Conservation (phyloP, 1,284 basidiomycete genomes). For the Moesziomyces globuligerus region DNA sequence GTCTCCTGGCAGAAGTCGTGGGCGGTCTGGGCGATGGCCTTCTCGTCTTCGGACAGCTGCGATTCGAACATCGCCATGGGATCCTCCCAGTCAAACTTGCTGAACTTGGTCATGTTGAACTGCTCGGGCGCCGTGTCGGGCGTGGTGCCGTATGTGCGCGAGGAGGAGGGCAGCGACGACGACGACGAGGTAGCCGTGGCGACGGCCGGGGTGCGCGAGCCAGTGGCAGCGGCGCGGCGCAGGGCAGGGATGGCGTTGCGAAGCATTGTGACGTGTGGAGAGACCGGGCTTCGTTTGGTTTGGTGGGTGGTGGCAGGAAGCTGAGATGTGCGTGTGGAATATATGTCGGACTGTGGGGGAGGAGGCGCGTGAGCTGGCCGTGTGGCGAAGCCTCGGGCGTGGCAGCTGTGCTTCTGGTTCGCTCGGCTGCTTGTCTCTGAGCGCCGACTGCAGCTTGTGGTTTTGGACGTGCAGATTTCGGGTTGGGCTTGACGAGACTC, state of each 20-base stretch:
- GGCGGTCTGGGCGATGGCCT: constrained; percentile 86
- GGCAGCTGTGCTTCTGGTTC: too few relatives aligned
- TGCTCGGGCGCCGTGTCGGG: constrained; percentile 35
- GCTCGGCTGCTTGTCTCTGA: too few relatives aligned
- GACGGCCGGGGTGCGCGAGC: neutral
- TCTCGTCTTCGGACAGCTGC: constrained; percentile 86
- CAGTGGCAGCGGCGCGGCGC: constrained; percentile 15
- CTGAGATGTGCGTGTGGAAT: neutral
- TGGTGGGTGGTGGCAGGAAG: constrained; percentile 1
- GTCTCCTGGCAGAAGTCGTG: constrained; percentile 85
- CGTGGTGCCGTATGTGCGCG: constrained; percentile 34
- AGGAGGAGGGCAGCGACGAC: constrained; percentile 2
- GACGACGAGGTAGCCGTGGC: constrained; percentile 9
- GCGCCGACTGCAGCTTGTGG: too few relatives aligned
- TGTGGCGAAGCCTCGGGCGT: too few relatives aligned
- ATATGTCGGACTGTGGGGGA: too few relatives aligned
- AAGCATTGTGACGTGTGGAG: constrained; percentile 27
- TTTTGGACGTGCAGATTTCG: neutral
- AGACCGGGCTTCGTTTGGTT: neutral
- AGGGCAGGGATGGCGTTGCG: constrained; percentile 31
- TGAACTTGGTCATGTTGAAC: constrained; percentile 68
- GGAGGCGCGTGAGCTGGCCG: too few relatives aligned
- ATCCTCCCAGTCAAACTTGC: constrained; percentile 77
- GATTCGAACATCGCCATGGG: constrained; percentile 40
- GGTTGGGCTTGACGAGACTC: neutral